These are phyloP conservation scores for Aspergillus pseudotamarii DNA, from an alignment of 2,329 filamentous ascomycete species.

Conservation along the genomic window DNA sequence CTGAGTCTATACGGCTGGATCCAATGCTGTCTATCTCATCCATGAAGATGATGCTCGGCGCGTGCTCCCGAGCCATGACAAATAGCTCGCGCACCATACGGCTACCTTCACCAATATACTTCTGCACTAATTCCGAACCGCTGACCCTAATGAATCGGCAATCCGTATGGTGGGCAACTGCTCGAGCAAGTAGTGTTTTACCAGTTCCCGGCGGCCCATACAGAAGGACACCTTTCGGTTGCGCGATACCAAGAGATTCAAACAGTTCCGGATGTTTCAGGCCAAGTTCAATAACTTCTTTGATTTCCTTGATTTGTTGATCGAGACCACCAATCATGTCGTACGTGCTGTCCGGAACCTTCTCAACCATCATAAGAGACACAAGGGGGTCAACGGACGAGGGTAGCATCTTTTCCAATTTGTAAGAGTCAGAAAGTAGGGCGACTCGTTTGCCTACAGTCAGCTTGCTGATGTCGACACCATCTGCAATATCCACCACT, in stretches of 20 bases:
- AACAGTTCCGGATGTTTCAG: slow-evolving; percentile 98
- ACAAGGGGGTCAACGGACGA: slow-evolving; percentile 98
- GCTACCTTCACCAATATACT: slow-evolving; percentile 98
- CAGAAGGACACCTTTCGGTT: slow-evolving; percentile 94
- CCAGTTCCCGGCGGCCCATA: slow-evolving; percentile 97
- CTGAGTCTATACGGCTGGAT: slow-evolving; percentile 93
- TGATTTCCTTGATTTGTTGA: slow-evolving; percentile 99
- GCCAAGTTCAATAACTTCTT: slow-evolving; percentile 98
- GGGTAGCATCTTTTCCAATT: slow-evolving; percentile 96
- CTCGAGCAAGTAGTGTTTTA: slow-evolving; percentile 92
- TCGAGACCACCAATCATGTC: slow-evolving; percentile 99
- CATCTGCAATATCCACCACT: slow-evolving; percentile 97
- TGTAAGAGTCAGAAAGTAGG: slow-evolving; percentile 94
- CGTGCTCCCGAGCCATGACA: slow-evolving; percentile 98
- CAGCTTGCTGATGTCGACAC: slow-evolving; percentile 92
- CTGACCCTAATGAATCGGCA: slow-evolving; percentile 99
- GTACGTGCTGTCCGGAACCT: slow-evolving; percentile 99
- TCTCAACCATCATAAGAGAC: slow-evolving; percentile 99
- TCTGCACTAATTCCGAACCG: slow-evolving; percentile 94
- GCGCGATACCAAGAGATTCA: slow-evolving; percentile 97
- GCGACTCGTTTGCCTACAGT: slow-evolving; percentile 97
- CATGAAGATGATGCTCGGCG: slow-evolving; percentile 99
- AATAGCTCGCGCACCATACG: slow-evolving; percentile 99
- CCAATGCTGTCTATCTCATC: slow-evolving; percentile 99
- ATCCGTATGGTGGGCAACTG: slow-evolving; percentile 96